Base-by-base conservation (phyloP, 2,329 filamentous ascomycete genomes). In the Penicillium nordicum region DNA sequence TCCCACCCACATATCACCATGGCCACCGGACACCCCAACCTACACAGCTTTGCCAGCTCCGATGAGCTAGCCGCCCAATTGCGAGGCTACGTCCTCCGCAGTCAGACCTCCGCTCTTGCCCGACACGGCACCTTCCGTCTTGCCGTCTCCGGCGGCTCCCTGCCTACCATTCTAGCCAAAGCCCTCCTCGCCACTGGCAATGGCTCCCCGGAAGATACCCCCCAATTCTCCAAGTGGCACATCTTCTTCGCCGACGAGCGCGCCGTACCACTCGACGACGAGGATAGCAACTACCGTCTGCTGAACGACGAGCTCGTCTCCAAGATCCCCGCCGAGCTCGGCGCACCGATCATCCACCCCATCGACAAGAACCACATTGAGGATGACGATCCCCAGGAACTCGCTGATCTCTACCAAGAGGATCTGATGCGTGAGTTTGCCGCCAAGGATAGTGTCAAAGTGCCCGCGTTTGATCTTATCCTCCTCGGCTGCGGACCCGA, bases 181-280 rank as follows among this genome's bases (percentile, higher is more conserved):
- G 92, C 92, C 10, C 85, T 97, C 11, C 84, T 97, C 27, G 71
- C 84, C 21, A 66, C 78, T 69, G 63, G 76, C 77, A 74, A 79
- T 58, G 79, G 76, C 47, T 74, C 72, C 37, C 62, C 67, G 11
- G 78, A 87, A 55, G 89, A 92, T 70, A 82, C 79, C 4, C 77
- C 92, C 64, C 81, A 88, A 67, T 96, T 95, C 76, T 80, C 82
- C 72, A 91, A 90, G 75, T 99, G 94, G 94, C 90, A 97, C 70
- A 90, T 99, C 71, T 99, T 97, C 82, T 97, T 97, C 76, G 93
- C 93, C 71, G 94, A 99, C 73, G 94, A 99, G 82, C 90, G 94
- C 70, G 90, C 90, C 66, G 94, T 97, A 51, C 89, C 94, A 23
- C 87, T 97, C 65, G 87, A 94, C 74, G 88, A 97, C 77, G 83